These are phyloP conservation scores for Neurospora sp. DNA, from an alignment of 495 filamentous ascomycete genomes.

Conservation along the genomic window DNA sequence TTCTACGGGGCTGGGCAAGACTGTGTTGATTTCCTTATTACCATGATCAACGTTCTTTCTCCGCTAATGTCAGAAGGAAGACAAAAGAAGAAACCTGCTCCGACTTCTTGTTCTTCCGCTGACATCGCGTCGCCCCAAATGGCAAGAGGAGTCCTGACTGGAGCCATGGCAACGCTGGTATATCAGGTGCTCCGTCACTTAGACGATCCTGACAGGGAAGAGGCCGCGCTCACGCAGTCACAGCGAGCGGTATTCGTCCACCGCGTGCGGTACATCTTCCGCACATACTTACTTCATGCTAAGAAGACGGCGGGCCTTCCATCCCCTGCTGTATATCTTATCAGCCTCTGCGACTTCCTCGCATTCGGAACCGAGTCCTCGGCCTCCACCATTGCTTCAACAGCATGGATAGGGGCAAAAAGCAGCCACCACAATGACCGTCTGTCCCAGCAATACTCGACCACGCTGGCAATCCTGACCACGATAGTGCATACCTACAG, in stretches of 20 bases:
- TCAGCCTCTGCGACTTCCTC: conserved; percentile 18
- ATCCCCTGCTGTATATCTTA: conserved; percentile 16
- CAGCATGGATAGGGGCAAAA: conserved; percentile 10
- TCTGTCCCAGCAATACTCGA: conserved; percentile 15
- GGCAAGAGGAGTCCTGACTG: conserved; percentile 7
- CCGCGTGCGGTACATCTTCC: conserved; percentile 12
- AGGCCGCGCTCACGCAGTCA: not conserved
- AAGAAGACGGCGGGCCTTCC: not conserved
- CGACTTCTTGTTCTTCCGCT: not conserved
- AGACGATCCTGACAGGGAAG: not conserved
- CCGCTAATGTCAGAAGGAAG: conserved; percentile 4
- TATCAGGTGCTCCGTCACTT: conserved; percentile 10
- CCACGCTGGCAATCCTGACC: conserved; percentile 13
- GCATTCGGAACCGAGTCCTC: not conserved
- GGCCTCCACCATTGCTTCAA: conserved; percentile 1
- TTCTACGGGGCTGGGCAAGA: conserved; percentile 15
- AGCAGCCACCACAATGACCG: conserved; percentile 1
- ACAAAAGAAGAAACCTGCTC: not conserved
- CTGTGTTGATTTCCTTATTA: conserved; percentile 24
- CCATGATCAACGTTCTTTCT: conserved; percentile 26
- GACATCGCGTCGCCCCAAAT: conserved; percentile 3
- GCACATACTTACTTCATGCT: not conserved
- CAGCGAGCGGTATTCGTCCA: not conserved
- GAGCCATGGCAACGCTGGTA: conserved; percentile 9
- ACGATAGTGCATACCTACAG: conserved; percentile 14